phyloP scores from a whole-genome alignment of 345 rosid genomes.

The Acer campestre region DNA sequence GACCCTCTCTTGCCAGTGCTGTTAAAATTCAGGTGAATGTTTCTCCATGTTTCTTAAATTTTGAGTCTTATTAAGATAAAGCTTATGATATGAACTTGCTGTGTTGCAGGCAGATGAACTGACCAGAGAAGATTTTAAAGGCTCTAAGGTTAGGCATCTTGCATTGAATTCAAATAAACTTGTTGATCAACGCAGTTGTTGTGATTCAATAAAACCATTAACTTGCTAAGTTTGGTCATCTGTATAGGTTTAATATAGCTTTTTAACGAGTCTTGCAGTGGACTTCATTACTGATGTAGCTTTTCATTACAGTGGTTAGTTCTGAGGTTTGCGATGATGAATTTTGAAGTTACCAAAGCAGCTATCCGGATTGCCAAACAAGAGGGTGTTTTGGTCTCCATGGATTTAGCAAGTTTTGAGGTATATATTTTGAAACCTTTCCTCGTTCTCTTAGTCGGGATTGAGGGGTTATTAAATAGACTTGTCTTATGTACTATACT shows the following conservation, averaged over 20 bases:
- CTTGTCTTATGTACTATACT: not conserved
- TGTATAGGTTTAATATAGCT: not conserved
- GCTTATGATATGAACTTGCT: constrained; percentile 9
- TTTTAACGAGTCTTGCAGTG: not conserved
- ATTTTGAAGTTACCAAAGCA: constrained; percentile 74
- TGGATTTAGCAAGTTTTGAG: constrained; percentile 99
- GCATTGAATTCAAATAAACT: not conserved
- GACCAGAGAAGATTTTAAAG: constrained; percentile 72
- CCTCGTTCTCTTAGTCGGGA: not conserved
- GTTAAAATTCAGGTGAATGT: constrained; percentile 85
- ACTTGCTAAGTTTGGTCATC: not conserved
- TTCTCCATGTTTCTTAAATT: constrained; percentile 1
- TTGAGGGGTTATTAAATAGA: not conserved
- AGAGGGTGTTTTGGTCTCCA: constrained; percentile 76
- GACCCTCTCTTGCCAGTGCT: constrained; percentile 85
- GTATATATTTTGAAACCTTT: constrained; percentile 34
- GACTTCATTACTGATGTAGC: constrained; percentile 18
- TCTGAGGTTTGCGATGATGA: constrained; percentile 69
- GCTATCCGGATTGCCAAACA: constrained; percentile 80
- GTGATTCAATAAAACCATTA: not conserved
- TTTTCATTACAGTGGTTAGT: constrained; percentile 80
- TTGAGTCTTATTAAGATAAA: not conserved
- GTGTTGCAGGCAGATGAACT: constrained; percentile 74
- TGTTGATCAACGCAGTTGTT: not conserved
- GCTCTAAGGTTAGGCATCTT: constrained; percentile 68